A percentile compares a stretch with the other conserved stretches of the same genome.
Conservation (phyloP, 352 stramenopile species). For the Aphanomyces cochlioides region DNA sequence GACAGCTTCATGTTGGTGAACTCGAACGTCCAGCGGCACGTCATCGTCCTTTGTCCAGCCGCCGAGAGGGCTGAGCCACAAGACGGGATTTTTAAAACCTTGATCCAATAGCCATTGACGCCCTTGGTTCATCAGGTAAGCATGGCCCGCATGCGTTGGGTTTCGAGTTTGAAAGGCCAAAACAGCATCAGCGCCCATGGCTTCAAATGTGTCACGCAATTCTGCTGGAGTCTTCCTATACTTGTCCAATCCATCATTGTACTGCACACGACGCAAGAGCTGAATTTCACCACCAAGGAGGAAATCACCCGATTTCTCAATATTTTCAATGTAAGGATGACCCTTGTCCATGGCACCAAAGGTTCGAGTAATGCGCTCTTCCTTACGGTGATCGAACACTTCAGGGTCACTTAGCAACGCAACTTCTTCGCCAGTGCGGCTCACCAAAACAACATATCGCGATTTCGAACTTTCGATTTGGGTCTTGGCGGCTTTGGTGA, state of each 20-base stretch:
- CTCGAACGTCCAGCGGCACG: slow-evolving; percentile 96
- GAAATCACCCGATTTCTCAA: slow-evolving; percentile 93
- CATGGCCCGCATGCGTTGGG: slow-evolving; percentile 96
- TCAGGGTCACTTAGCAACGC: slow-evolving; percentile 93
- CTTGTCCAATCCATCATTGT: slow-evolving; percentile 96
- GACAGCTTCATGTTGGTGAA: slow-evolving; percentile 95
- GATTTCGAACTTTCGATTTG: slow-evolving; percentile 66
- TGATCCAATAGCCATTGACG: slow-evolving; percentile 90
- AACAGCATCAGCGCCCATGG: slow-evolving; percentile 94
- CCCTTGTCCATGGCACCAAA: slow-evolving; percentile 95
- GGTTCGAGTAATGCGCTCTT: slow-evolving; percentile 97
- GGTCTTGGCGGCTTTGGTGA: slow-evolving; percentile 90
- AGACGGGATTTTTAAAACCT: slow-evolving; percentile 95
- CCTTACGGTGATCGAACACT: slow-evolving; percentile 96
- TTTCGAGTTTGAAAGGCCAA: slow-evolving; percentile 98
- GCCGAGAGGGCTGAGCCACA: slow-evolving; percentile 96
- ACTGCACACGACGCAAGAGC: slow-evolving; percentile 92
- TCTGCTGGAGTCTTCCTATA: slow-evolving; percentile 94
- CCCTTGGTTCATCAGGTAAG: slow-evolving; percentile 97
- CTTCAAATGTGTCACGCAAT: slow-evolving; percentile 91
- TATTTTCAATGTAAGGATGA: slow-evolving; percentile 97
- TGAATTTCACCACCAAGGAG: slow-evolving; percentile 95
- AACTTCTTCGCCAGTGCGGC: slow-evolving; percentile 90
- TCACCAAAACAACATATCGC: slow-evolving; percentile 90
- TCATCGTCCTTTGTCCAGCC: slow-evolving; percentile 98